These are phyloP conservation scores for Eurotiales sp. DNA, from an alignment of 2,329 filamentous ascomycete species.

Conservation along the genomic window DNA sequence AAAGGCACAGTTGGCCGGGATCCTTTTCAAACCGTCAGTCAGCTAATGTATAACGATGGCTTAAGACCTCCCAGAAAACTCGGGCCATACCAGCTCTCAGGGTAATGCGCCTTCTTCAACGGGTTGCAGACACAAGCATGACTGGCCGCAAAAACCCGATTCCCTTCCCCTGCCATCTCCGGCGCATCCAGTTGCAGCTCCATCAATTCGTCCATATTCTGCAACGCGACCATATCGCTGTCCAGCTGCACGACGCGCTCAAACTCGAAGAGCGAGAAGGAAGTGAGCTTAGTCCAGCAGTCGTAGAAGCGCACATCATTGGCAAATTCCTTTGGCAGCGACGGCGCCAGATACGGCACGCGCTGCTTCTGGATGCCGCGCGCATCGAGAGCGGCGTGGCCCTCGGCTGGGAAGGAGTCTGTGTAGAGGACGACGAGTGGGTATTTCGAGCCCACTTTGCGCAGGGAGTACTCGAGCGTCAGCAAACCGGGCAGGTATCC, in stretches of 20 bases:
- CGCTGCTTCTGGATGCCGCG: slow-evolving; percentile 67
- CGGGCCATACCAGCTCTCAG: slow-evolving; percentile 59
- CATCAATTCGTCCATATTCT: slow-evolving; percentile 93
- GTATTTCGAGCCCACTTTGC: slow-evolving; percentile 62
- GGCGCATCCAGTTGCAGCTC: slow-evolving; percentile 67
- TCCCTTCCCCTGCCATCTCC: slow-evolving; percentile 48
- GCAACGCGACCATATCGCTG: slow-evolving; percentile 77
- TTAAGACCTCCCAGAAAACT: too few species aligned
- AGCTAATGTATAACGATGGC: too few species aligned
- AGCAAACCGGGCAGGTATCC: slow-evolving; percentile 78
- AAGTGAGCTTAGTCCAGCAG: slow-evolving; percentile 82
- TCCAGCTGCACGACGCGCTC: slow-evolving; percentile 78
- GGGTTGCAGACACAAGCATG: slow-evolving; percentile 89
- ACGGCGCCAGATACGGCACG: slow-evolving; percentile 70
- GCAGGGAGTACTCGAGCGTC: slow-evolving; percentile 74
- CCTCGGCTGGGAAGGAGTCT: slow-evolving; percentile 65
- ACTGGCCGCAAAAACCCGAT: slow-evolving; percentile 72
- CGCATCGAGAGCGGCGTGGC: slow-evolving; percentile 64
- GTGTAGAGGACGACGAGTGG: slow-evolving; percentile 82
- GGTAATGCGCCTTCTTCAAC: slow-evolving; percentile 73
- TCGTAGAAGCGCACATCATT: slow-evolving; percentile 83
- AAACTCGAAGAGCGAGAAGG: slow-evolving; percentile 74
- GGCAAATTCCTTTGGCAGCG: slow-evolving; percentile 61
- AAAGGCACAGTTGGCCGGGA: slow-evolving; percentile 59
- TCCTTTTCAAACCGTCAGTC: slow-evolving; percentile 30